Conservation (phyloP, 768 basidiomycete species). For the Hygrocybe punicea region DNA sequence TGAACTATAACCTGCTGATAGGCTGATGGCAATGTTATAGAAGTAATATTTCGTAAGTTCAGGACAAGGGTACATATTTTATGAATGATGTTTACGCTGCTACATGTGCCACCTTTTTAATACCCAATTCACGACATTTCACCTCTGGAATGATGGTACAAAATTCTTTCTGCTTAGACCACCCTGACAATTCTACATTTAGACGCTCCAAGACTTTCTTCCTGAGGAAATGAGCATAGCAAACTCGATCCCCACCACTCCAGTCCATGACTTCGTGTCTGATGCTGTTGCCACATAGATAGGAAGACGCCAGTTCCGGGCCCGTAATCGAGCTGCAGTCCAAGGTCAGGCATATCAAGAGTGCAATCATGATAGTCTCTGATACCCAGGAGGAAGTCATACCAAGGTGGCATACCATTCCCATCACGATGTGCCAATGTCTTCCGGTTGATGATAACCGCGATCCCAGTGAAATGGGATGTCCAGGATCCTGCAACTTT, state of each 20-base stretch:
- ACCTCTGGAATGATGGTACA: too few species aligned
- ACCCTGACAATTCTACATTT: not conserved
- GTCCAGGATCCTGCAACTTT: not conserved
- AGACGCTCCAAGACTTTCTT: not conserved
- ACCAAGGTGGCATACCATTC: not conserved
- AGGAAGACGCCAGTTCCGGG: not conserved
- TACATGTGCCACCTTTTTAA: too few species aligned
- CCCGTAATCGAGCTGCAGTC: not conserved
- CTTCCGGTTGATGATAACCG: not conserved
- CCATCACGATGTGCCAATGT: not conserved
- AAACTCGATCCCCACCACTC: constrained; percentile 3
- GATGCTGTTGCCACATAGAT: constrained; percentile 4
- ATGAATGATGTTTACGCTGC: too few species aligned
- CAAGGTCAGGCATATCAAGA: not conserved
- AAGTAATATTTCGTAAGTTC: too few species aligned
- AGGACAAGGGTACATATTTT: too few species aligned
- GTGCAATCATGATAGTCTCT: not conserved
- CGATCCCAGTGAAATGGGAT: not conserved
- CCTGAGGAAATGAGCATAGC: constrained; percentile 4
- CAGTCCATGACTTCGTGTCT: constrained; percentile 3
- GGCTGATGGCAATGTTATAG: too few species aligned
- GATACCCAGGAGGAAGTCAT: not conserved
- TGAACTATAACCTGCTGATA: too few species aligned
- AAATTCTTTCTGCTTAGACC: not conserved
- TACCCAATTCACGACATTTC: too few species aligned